These are phyloP conservation scores for Scheffersomyces parashehatae DNA, from an alignment of 1,139 yeast species.

Conservation along the genomic window DNA sequence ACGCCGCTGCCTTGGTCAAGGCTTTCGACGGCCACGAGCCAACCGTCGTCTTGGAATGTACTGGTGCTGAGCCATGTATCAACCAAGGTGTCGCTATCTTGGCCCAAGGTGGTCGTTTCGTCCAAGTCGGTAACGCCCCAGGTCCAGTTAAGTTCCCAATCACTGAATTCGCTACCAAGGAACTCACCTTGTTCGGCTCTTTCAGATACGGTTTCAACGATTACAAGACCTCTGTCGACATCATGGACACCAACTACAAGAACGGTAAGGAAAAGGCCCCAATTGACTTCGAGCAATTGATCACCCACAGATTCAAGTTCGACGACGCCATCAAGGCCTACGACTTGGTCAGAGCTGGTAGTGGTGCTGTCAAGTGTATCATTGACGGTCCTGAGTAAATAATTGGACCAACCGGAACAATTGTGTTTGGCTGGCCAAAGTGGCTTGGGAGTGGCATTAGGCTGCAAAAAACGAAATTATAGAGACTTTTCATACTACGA, in stretches of 20 bases:
- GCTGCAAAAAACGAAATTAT: too few species aligned
- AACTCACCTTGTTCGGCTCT: slow-evolving; percentile 68
- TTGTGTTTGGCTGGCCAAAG: slow-evolving; percentile 2
- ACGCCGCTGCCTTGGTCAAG: slow-evolving; percentile 36
- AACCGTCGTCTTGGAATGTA: slow-evolving; percentile 65
- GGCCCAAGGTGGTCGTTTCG: slow-evolving; percentile 63
- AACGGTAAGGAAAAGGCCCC: slow-evolving; percentile 54
- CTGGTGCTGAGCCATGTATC: slow-evolving; percentile 74
- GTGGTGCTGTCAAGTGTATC: slow-evolving; percentile 46
- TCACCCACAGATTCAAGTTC: slow-evolving; percentile 77
- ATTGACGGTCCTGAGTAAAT: slow-evolving; percentile 45
- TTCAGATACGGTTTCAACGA: slow-evolving; percentile 84
- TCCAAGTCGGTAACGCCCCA: slow-evolving; percentile 78
- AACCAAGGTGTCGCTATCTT: slow-evolving; percentile 60
- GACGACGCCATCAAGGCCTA: slow-evolving; percentile 81
- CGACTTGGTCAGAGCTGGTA: slow-evolving; percentile 57
- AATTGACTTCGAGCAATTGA: slow-evolving; percentile 53
- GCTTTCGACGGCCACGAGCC: slow-evolving; percentile 52
- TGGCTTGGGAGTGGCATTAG: too few species aligned
- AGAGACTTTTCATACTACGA: too few species aligned
- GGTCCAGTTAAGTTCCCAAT: slow-evolving; percentile 72
- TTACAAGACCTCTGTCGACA: slow-evolving; percentile 70
- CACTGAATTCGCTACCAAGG: slow-evolving; percentile 68
- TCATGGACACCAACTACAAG: slow-evolving; percentile 59
- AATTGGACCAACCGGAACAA: neutral